Evolutionary conservation across 176 grass and related monocot species (phyloP), one percentile per base, ranked within the genome.

Genomic region (Aegilops bicornis): DNA sequence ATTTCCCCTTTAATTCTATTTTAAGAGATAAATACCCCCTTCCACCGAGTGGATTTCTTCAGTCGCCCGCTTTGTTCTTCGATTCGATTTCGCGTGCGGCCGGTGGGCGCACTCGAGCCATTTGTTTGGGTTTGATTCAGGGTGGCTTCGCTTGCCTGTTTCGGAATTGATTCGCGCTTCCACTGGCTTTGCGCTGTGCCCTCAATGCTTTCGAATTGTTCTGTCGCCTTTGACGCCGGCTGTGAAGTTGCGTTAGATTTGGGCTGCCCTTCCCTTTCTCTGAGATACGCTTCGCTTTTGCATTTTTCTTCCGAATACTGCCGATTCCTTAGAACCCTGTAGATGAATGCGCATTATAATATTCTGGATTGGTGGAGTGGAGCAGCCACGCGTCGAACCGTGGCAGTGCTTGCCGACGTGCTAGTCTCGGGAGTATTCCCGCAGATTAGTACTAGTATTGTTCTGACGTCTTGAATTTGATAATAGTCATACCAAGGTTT

Each of bases 191-290:
- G 20, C 22, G 16, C 3, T 59, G 56, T 22, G 33, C 5, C 3
- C 5, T 54, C 31, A 11, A 22, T 72, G 72, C 66, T 80, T 79
- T 83, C 15, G 24, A 83, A 58, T 68, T 61, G 10, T 87, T 87
- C 25, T 13, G 0, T 22, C 30, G 24, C 59, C 60, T 84, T 75
- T 80, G 61, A 80, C 15, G 68, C 22, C 7, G 35, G 19, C 15
- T 20, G 16, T 24, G 22, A 17, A 76, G 67, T 68, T 50, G 67
- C 67, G 67, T 76, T 87, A 62, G 81, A 87, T 91, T 91, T 87
- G 81, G 68, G 50, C 12, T 6, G 54, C 59, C 27, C 6, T 62
- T 19, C 60, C 9, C 76, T 87, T 87, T 83, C 78, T 61, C 27
- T 29, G 59, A 22, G 42, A 43, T 90, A 31, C 52, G 7, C 36